Percentiles rank a stretch among this genome's conserved stretches.
Conservation (phyloP, 2,329 filamentous ascomycete species). For the Colletotrichum somersetense region DNA sequence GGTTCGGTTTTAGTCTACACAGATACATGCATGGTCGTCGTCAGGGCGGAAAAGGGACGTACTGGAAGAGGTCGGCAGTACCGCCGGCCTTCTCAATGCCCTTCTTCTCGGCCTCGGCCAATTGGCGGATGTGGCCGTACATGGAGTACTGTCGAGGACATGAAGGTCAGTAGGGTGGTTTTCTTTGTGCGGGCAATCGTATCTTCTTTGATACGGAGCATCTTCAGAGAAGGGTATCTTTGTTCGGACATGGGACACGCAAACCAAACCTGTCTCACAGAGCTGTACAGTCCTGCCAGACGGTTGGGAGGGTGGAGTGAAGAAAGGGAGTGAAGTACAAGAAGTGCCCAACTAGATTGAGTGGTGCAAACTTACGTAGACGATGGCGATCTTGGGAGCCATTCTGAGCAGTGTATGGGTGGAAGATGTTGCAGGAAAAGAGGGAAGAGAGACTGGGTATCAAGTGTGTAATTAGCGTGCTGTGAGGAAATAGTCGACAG, state of each 20-base stretch:
- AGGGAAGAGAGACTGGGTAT: background rate
- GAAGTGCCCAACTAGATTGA: constrained; percentile 35
- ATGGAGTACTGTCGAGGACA: constrained; percentile 79
- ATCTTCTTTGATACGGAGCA: constrained; percentile 6
- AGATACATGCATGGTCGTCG: no score
- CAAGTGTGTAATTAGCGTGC: background rate
- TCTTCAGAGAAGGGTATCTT: background rate
- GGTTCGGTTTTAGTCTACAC: constrained; percentile 21
- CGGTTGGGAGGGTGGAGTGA: background rate
- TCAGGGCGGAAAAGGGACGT: constrained; percentile 48
- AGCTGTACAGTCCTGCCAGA: background rate
- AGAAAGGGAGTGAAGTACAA: background rate
- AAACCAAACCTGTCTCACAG: background rate
- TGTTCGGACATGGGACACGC: background rate
- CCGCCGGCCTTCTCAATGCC: constrained; percentile 92
- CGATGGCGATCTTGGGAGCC: constrained; percentile 92
- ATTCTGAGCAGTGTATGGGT: constrained; percentile 63
- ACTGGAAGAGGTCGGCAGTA: constrained; percentile 85
- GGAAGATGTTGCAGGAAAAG: constrained; percentile 20
- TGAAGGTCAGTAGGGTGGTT: constrained; percentile 20
- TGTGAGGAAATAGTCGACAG: background rate
- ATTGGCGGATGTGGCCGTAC: constrained; percentile 88
- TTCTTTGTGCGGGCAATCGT: constrained; percentile 3
- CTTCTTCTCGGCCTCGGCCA: constrained; percentile 91
- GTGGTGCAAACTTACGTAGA: constrained; percentile 74